Base-by-base conservation (phyloP, 345 rosid genomes). In the Diplotaxis tenuifolia region DNA sequence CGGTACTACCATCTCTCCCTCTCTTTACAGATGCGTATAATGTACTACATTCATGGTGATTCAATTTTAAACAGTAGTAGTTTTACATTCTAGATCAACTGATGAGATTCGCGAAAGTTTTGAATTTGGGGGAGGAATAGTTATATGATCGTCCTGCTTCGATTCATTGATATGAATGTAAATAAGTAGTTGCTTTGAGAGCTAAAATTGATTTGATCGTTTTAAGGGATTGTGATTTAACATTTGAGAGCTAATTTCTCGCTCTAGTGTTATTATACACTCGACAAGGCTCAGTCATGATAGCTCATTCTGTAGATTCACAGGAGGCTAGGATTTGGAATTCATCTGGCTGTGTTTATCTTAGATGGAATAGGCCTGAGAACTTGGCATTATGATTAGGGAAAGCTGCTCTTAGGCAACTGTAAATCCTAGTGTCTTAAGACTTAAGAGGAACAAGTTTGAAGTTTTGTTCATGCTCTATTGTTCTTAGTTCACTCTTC, bases 1-100 rank as follows among this genome's bases (percentile, higher is more conserved):
- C 79, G 96, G 96, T 88, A 62, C 52, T 6, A 29, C 71, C 59
- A 42, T 59, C 25, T 58, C 77, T 70, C 74, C n/a, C n/a, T 71
- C 53, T 70, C n/a, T 7, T 70, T 1, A 47, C 52, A 38, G 56
- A 55, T 29, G 0, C 36, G 65, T 72, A 25, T 68, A 47, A 21
- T 75, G 40, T 38, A 16, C 29, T 38, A 8, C 31, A 7, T 18
- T 38, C 8, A 19, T 36, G 31, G 55, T 63, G 53, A 70, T 45
- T 29, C 27, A 9, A 2, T 23, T 53, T 50, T 6, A n/a, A 53
- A 12, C 34, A 22, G 10, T 21, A 10, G 15, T 28, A 36, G n/a
- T n/a, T n/a, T n/a, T n/a, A n/a, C n/a, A 34, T 45, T 66, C 10
- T 18, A 65, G 49, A 14, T 42, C n/a, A 34, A 31, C 34, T 31